These are phyloP conservation scores for Linum tenue DNA, from an alignment of 345 rosid species.

Conservation along the genomic window DNA sequence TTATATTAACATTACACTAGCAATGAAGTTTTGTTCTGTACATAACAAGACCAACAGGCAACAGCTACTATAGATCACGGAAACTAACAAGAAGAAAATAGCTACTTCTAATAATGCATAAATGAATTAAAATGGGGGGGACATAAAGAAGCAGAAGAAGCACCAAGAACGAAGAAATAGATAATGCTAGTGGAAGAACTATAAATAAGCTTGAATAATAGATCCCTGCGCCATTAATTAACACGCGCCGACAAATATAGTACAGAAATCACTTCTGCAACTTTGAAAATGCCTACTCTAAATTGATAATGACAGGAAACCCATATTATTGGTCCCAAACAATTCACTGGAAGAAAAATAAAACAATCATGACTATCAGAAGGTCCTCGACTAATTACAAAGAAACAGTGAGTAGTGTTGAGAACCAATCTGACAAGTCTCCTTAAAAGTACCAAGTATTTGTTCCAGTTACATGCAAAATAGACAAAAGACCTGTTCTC, in stretches of 20 bases:
- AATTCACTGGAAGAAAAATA: constrained; percentile 20
- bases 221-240: constrained; percentile 12
- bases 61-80: constrained; percentile 37
- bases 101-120: constrained; percentile 16
- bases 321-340: constrained; percentile 23
- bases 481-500: constrained; percentile 97
- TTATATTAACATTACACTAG: constrained; percentile 45
- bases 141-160: background rate
- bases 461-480: constrained; percentile 75
- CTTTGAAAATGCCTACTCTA: constrained; percentile 31
- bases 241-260: constrained; percentile 21
- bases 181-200: constrained; percentile 15
- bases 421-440: constrained; percentile 26
- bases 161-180: background rate
- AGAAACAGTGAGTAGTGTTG: constrained; percentile 14
- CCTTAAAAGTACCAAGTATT: constrained; percentile 49
- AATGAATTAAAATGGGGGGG: constrained; percentile 1
- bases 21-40: constrained; percentile 57
- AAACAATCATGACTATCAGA: constrained; percentile 22
- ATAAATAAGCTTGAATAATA: constrained; percentile 16
- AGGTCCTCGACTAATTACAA: constrained; percentile 43
- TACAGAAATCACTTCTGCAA: constrained; percentile 40
- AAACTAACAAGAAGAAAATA: constrained; percentile 25
- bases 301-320: constrained; percentile 27
- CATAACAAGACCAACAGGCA: constrained; percentile 44